Evolutionary conservation across 202 grass and related monocot species (phyloP), one percentile per base, ranked within the genome.

Genomic region (Eragrostis tef): DNA sequence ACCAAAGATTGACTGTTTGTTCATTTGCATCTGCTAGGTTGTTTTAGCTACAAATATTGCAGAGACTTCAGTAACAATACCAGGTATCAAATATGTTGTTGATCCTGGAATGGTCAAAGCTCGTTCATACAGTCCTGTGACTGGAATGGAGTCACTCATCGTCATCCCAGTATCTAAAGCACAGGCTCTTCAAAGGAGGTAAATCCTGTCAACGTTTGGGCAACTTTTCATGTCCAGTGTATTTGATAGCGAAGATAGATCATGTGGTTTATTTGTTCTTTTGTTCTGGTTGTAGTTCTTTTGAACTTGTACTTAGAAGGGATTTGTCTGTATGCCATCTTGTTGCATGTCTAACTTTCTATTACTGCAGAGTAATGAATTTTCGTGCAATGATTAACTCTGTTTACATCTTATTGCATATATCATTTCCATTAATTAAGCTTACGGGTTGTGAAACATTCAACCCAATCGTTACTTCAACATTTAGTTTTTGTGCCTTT

Each of bases 21-120:
- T 11, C 4, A 79, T 84, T 81, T 79, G 53, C 42, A 11, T 80
- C 25, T 81, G 26, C 49, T 62, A 94, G 95, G 90, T 98, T 43
- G 91, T 98, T 87, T 81, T 98, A 79, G 92, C 95, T 24, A 98
- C 95, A 51, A 94, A 98, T 91, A 98, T 98, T 90, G 95, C 90
- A 9, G 95, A 98, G 69, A 98, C 92, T 79, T 98, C 92, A 66
- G 85, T 98, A 83, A 98, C 95, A 85, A 98, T 98, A 88, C 82
- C 92, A 72, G 90, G 95, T 65, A 98, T 98, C 70, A 98, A 98
- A 81, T 98, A 98, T 89, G 92, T 94, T 81, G 93, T 98, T 75
- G 92, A 98, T 85, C 81, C 90, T 82, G 95, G 92, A 45, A 89
- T 94, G 88, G 95, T 98, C 58, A 94, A 98, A 91, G 95, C 92